These are phyloP conservation scores for Tuber borchii DNA, from an alignment of 495 filamentous ascomycete genomes.

Conservation along the genomic window DNA sequence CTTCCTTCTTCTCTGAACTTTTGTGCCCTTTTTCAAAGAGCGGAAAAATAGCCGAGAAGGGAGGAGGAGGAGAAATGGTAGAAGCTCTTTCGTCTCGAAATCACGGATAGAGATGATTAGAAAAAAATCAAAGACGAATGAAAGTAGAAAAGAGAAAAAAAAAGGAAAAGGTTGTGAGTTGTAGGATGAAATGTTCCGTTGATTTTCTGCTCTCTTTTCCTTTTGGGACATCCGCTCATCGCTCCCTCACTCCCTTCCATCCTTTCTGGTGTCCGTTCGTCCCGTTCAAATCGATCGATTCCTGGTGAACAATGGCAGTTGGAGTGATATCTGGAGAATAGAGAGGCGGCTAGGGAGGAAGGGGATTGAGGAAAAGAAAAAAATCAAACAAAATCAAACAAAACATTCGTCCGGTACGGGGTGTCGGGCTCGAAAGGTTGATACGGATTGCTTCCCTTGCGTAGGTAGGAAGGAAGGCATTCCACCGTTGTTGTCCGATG, in stretches of 20 bases:
- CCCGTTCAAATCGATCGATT: not conserved
- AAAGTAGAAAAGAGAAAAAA: not conserved
- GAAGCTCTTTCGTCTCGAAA: not conserved
- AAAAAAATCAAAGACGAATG: conserved; percentile 3
- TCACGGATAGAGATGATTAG: not conserved
- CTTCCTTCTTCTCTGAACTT: not conserved
- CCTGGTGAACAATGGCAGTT: not conserved
- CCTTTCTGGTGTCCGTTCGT: not conserved
- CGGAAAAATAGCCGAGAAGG: not conserved
- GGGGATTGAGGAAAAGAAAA: not conserved
- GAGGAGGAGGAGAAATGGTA: not conserved
- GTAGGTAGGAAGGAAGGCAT: not conserved
- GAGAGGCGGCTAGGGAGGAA: not conserved
- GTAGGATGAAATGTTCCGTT: not conserved
- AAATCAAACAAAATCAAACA: conserved; percentile 4
- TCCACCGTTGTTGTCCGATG: not conserved
- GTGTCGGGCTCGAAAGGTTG: not conserved
- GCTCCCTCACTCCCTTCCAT: not conserved
- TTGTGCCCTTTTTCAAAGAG: not conserved
- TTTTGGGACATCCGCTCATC: not conserved
- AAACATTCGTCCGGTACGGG: not conserved
- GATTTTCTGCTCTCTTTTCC: not conserved
- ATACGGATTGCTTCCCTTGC: not conserved
- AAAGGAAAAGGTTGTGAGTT: not conserved
- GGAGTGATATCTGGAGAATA: not conserved